Base-by-base conservation (phyloP, 2,329 filamentous ascomycete species). In the Ophiostoma quercus region DNA sequence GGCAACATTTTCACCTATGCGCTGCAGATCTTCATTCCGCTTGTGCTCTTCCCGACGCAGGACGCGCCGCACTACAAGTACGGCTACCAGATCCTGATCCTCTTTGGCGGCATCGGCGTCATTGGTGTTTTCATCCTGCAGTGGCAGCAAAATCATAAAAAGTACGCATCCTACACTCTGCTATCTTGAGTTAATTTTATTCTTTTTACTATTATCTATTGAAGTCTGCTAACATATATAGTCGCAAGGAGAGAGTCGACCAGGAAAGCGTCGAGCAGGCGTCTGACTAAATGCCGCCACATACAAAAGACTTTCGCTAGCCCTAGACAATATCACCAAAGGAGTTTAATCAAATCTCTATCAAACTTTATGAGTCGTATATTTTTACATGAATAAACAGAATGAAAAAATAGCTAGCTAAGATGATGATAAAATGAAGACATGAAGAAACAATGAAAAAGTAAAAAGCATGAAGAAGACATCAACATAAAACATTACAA, bases 1-100 rank as follows among this genome's bases (percentile, higher is more conserved):
- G 72, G 70, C 32, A 74, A 74, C 54, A 69, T 74, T 14, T 71
- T 73, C 32, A 72, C 73, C 5, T 74, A 74, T 29, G 66, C 68
- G 1, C 71, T 72, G 16, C 68, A 68, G 22, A 71, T 73, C 16
- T 73, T 70, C 66, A 67, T 74, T n/a, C 73, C 73, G 12, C n/a
- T 76, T 62, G 75, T 76, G 3, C 71, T 79, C 1, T 78, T 78
- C 67, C 77, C 77, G 8, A 77, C 77, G 0, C 77, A 79, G 66
- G 75, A 79, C 67, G 77, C 77, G 1, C 77, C 77, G 7, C 73
- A 77, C 19, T 79, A 79, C 70, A 75, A 76, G 43, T 78, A 78
- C 57, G 77, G 76, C 1, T 79, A 79, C 66, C 77, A 78, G 69
- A 72, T 77, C 29, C 66, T 77, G 65, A 77, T 78, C n/a, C 60